These are phyloP conservation scores for Laetiporus sulphureus DNA, from an alignment of 1,284 basidiomycete species.

Conservation along the genomic window DNA sequence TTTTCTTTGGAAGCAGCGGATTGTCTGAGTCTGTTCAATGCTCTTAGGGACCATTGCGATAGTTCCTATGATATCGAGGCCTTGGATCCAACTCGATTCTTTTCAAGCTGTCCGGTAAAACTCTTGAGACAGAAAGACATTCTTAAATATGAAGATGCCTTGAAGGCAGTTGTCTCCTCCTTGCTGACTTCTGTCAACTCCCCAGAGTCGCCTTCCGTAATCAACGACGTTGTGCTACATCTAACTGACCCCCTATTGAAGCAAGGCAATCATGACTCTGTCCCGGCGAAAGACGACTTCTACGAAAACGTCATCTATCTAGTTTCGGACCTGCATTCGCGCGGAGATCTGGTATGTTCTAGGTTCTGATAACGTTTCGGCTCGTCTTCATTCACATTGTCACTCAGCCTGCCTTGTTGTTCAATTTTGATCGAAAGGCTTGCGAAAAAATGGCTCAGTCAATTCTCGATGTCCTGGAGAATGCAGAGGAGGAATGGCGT, in stretches of 20 bases:
- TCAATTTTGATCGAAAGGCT: conserved; percentile 53
- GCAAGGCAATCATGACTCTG: conserved; percentile 22
- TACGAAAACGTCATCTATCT: conserved; percentile 40
- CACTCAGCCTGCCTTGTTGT: conserved; percentile 55
- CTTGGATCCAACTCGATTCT: conserved; percentile 42
- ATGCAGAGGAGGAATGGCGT: conserved; percentile 45
- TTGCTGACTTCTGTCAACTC: conserved; percentile 35
- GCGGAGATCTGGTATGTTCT: conserved; percentile 42
- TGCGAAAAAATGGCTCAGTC: conserved; percentile 48
- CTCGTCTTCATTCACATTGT: conserved; percentile 1
- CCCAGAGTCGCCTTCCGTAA: conserved; percentile 27
- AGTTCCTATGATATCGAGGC: conserved; percentile 25
- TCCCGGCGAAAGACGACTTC: conserved; percentile 27
- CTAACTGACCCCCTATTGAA: conserved; percentile 35
- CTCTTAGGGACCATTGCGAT: no score
- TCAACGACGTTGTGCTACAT: conserved; percentile 33
- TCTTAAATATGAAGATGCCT: conserved; percentile 45
- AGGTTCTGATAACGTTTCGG: neutral
- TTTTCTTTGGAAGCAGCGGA: conserved; percentile 56
- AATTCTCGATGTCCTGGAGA: conserved; percentile 32
- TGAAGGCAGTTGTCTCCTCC: conserved; percentile 39
- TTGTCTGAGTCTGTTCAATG: conserved; percentile 42
- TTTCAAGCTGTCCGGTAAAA: conserved; percentile 23
- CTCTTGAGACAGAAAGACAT: conserved; percentile 53
- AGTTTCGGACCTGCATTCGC: conserved; percentile 46